Base-by-base conservation (phyloP, 2,329 filamentous ascomycete genomes). In the Colletotrichum tanaceti region DNA sequence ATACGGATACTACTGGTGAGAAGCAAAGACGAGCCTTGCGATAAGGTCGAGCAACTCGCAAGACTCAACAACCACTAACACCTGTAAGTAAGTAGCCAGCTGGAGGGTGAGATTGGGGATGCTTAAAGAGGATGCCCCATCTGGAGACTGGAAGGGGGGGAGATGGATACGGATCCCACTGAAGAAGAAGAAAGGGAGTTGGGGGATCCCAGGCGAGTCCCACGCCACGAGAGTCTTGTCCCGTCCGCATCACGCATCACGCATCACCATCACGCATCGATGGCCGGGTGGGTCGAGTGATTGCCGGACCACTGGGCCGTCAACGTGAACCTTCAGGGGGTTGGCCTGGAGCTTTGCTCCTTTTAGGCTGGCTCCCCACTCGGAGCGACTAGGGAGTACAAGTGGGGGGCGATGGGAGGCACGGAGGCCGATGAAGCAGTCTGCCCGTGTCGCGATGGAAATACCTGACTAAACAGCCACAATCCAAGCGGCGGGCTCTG, bases 241-340 rank as follows among this genome's bases (percentile, higher is more conserved):
- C 62, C 65, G 65, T 60, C 65, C 44, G 62, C 65, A 65, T 57
- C 62, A 52, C 16, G 24, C 22, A 49, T 49, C 49, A 18, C 28
- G 28, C 28, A 28, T 28, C 28, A 28, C 6, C 39, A n/a, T n/a
- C 4, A 53, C 58, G 59, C 46, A 67, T 59, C 52, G 60, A n/a
- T 44, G 46, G 46, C 28, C 58, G 10, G 14, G 54, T 58, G 60
- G 60, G 41, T 49, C 50, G 46, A 65, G 47, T 57, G 55, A 68
- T 68, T 68, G 65, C 65, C 62, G 65, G 65, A 68, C 49, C 65
- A 49, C 54, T 68, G 55, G 65, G 61, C 65, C 65, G 65, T 68
- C 49, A 65, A 46, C 54, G 65, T 68, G 55, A 65, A 46, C 54
- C n/a, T 50, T 24, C 43, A 55, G 43, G 65, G 54, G 47, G 22